phyloP scores from a whole-genome alignment of 352 stramenopile genomes.

The Globisporangium alternatum region DNA sequence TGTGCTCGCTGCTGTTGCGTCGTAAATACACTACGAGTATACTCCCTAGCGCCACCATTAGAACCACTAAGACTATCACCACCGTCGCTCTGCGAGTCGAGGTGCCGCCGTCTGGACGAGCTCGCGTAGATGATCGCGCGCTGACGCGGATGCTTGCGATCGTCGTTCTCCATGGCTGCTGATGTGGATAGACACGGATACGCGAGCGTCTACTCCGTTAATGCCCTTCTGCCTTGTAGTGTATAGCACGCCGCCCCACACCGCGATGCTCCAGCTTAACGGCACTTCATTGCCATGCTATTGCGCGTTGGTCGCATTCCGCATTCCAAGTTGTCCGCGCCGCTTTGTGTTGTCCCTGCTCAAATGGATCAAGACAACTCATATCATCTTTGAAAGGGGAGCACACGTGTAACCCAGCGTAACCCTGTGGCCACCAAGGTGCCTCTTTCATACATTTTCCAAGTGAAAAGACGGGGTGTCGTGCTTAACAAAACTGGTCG shows the following conservation, averaged over 20 bases:
- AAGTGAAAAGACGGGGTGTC: slow-evolving; percentile 25
- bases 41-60: not conserved
- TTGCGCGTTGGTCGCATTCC: not conserved
- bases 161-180: slow-evolving; percentile 9
- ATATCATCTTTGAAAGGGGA: slow-evolving; percentile 1
- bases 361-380: not conserved
- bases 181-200: not conserved
- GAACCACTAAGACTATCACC: not conserved
- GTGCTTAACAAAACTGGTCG: slow-evolving; percentile 24
- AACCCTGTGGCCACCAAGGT: not conserved
- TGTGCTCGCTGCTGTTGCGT: slow-evolving; percentile 1
- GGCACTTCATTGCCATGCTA: not conserved
- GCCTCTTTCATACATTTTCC: slow-evolving; percentile 21
- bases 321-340: not conserved
- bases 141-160: slow-evolving; percentile 18
- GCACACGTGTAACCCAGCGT: not conserved
- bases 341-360: slow-evolving; percentile 5
- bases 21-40: not conserved
- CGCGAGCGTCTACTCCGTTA: not conserved
- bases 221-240: not conserved
- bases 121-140: slow-evolving; percentile 36
- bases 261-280: not conserved
- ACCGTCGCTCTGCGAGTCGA: not conserved
- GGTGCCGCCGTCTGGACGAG: slow-evolving; percentile 4
- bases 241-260: not conserved